Conservation (phyloP, 306 rosid species). For the Sindora glabra region DNA sequence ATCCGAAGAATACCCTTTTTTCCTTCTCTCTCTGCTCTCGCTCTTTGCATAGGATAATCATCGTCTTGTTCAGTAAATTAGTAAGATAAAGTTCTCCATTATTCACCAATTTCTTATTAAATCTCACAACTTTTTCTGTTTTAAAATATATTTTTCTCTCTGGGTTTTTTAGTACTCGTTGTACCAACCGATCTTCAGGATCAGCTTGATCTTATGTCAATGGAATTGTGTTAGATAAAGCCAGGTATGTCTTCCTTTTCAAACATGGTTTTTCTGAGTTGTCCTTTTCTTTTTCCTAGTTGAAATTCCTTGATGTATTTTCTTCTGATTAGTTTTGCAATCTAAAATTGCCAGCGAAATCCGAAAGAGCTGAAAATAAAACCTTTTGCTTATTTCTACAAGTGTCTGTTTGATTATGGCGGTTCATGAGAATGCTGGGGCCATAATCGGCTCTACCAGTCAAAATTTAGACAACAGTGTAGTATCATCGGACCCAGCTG, state of each 20-base stretch:
- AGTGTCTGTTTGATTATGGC: slow-evolving; percentile 54
- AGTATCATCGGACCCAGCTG: slow-evolving; percentile 43
- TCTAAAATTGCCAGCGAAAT: slow-evolving; percentile 19
- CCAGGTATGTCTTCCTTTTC: slow-evolving; percentile 28
- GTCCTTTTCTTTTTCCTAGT: background rate
- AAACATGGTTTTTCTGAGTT: slow-evolving; percentile 3
- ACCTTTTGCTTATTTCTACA: slow-evolving; percentile 12
- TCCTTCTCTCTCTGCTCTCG: background rate
- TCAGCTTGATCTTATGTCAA: slow-evolving; percentile 28
- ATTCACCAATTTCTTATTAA: slow-evolving; percentile 17
- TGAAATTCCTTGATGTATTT: background rate
- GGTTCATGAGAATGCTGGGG: slow-evolving; percentile 78
- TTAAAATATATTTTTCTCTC: background rate
- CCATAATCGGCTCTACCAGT: slow-evolving; percentile 33
- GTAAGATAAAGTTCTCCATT: slow-evolving; percentile 23
- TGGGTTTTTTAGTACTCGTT: slow-evolving; percentile 22
- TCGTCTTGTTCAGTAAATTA: slow-evolving; percentile 23
- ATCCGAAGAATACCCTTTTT: slow-evolving; percentile 54
- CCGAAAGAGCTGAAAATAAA: slow-evolving; percentile 9
- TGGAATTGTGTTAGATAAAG: slow-evolving; percentile 27
- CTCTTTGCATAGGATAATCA: slow-evolving; percentile 11
- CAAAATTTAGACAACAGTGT: slow-evolving; percentile 52
- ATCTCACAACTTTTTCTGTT: background rate
- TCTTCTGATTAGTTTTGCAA: slow-evolving; percentile 9
- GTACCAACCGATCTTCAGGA: slow-evolving; percentile 39